A percentile compares a stretch with the other conserved stretches of the same genome.
Evolutionary conservation across 75 land plant genomes (phyloP).

Genomic region (Isoetes taiwanensis): DNA sequence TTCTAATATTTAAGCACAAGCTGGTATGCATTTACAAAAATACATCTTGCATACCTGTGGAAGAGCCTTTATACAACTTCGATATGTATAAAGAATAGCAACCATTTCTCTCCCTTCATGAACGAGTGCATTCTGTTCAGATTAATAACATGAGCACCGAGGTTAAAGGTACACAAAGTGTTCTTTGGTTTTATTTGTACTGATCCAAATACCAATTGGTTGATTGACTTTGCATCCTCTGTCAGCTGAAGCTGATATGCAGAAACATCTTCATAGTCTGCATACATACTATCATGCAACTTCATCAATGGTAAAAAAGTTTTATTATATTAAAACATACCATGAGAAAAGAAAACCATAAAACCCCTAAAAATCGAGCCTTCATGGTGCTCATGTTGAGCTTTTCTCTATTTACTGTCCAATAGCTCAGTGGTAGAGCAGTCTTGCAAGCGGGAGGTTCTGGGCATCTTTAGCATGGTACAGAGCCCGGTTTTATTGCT

Average conservation of each 20-base stretch:
- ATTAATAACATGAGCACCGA: not conserved
- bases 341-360: not conserved
- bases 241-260: constrained; percentile 80
- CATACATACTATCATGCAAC: constrained; percentile 5
- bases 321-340: not conserved
- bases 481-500: too few relatives aligned
- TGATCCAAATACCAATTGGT: constrained; percentile 85
- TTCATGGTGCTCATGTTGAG: too few relatives aligned
- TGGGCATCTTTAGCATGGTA: too few relatives aligned
- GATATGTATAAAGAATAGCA: constrained; percentile 87
- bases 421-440: too few relatives aligned
- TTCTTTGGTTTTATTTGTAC: too few relatives aligned
- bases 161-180: too few relatives aligned
- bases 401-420: too few relatives aligned
- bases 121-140: constrained; percentile 56
- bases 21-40: too few relatives aligned
- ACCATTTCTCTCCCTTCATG: constrained; percentile 96
- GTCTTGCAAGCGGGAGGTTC: too few relatives aligned
- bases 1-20: too few relatives aligned
- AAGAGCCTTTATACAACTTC: constrained; percentile 98
- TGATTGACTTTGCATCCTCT: constrained; percentile 89
- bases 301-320: not conserved
- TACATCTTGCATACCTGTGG: constrained; percentile 97
- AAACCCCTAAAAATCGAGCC: too few relatives aligned
- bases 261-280: constrained; percentile 94